Percentiles rank a stretch among this genome's conserved stretches.
These are phyloP conservation scores for Yamadazyma kanchanaburiensis DNA, from an alignment of 1,139 yeast species.

Conservation along the genomic window DNA sequence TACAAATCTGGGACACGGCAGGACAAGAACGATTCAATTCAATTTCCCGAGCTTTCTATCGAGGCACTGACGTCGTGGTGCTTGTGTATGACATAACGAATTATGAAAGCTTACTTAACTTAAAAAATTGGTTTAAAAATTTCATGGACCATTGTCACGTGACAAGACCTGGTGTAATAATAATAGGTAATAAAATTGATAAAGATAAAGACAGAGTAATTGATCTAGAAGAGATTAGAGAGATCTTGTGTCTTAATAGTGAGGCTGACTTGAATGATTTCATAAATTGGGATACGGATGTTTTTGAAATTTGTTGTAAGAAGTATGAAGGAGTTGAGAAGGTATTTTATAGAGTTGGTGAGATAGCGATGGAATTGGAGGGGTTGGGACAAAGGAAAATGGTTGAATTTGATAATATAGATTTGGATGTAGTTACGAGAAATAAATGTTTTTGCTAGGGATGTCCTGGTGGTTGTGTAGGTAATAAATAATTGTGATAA, in stretches of 20 bases:
- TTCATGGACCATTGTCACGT: slow-evolving; percentile 52
- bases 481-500: too few species aligned
- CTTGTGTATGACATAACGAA: slow-evolving; percentile 56
- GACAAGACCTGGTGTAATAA: slow-evolving; percentile 44
- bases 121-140: slow-evolving; percentile 50
- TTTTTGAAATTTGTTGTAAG: slow-evolving; percentile 46
- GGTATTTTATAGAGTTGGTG: slow-evolving; percentile 43
- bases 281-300: slow-evolving; percentile 36
- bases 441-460: slow-evolving; percentile 5
- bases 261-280: slow-evolving; percentile 24
- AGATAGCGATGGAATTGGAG: slow-evolving; percentile 28
- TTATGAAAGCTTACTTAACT: slow-evolving; percentile 50
- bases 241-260: slow-evolving; percentile 29
- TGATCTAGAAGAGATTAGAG: slow-evolving; percentile 39
- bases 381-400: slow-evolving; percentile 11
- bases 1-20: slow-evolving; percentile 68
- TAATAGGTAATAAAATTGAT: slow-evolving; percentile 58
- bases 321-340: slow-evolving; percentile 32
- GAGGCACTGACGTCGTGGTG: slow-evolving; percentile 60
- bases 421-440: slow-evolving; percentile 15
- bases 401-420: slow-evolving; percentile 40
- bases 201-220: slow-evolving; percentile 34
- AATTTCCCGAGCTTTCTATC: slow-evolving; percentile 54
- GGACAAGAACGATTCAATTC: slow-evolving; percentile 66
- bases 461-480: too few species aligned